Percentiles rank a stretch among this genome's conserved stretches.
phyloP scores from a whole-genome alignment of 495 filamentous ascomycete species.

The Aspergillus saccharolyticus region DNA sequence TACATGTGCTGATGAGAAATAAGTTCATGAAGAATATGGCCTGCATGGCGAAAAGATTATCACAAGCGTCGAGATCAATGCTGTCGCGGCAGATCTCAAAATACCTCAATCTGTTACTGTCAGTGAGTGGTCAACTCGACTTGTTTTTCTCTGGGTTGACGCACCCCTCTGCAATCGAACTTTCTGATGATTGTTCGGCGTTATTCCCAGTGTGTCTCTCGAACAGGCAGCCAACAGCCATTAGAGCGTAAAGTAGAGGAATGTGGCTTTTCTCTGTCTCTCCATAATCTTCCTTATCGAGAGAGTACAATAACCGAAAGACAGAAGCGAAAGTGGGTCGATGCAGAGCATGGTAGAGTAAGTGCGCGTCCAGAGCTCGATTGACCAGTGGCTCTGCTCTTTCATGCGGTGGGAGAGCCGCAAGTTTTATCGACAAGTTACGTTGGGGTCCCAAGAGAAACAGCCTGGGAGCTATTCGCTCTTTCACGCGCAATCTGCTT shows the following conservation, averaged over 20 bases:
- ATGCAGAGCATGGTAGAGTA: slow-evolving; percentile 10
- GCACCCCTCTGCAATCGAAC: slow-evolving; percentile 3
- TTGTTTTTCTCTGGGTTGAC: not conserved
- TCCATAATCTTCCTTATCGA: slow-evolving; percentile 8
- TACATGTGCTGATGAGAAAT: slow-evolving; percentile 4
- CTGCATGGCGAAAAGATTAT: slow-evolving; percentile 8
- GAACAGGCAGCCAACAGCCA: slow-evolving; percentile 11
- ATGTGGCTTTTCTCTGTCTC: slow-evolving; percentile 5
- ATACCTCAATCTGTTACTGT: slow-evolving; percentile 7
- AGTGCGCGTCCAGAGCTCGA: slow-evolving; percentile 5
- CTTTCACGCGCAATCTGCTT: slow-evolving; percentile 2
- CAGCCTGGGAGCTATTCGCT: slow-evolving; percentile 1
- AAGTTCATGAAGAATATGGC: slow-evolving; percentile 16
- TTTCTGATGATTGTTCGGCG: not conserved
- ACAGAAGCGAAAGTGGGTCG: slow-evolving; percentile 5
- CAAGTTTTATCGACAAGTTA: not conserved
- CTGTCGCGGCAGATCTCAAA: slow-evolving; percentile 7
- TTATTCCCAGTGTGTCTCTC: not conserved
- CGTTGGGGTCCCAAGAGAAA: not conserved
- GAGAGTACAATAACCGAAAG: slow-evolving; percentile 8
- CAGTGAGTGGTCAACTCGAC: not conserved
- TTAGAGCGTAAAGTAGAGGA: slow-evolving; percentile 7
- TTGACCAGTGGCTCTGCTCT: slow-evolving; percentile 5
- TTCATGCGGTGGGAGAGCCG: slow-evolving; percentile 1
- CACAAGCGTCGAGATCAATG: slow-evolving; percentile 8